Evolutionary conservation across 495 filamentous ascomycete species (phyloP), one percentile per base, ranked within the genome.

Genomic region (Trichoderma parareesei): DNA sequence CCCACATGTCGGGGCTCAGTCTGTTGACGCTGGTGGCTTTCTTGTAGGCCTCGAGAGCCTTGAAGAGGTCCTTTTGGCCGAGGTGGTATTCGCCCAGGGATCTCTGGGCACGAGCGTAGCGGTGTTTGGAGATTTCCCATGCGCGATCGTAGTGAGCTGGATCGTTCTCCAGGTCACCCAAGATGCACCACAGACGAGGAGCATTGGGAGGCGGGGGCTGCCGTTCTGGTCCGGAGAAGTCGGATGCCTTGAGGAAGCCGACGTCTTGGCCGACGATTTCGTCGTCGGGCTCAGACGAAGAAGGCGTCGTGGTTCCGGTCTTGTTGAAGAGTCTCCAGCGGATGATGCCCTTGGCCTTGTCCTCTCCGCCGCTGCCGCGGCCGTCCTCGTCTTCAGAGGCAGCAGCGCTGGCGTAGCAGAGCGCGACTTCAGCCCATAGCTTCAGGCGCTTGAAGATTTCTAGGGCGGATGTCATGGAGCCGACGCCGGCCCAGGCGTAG

Each of bases 381-480:
- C 78, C 79, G 35, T 74, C 76, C 53, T 86, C 81, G 44, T 95
- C 91, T 2, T 88, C 89, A 0, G 76, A 76, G 13, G 88, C 89
- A 0, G 75, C 78, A 65, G 72, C 73, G 43, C 73, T 77, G 7
- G 82, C 81, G 72, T 88, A 91, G 74, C 94, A 99, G 1, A 99
- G 81, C 0, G 95, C 94, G 9, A 90, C 91, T 76, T 99, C 94
- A 10, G 94, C 89, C 93, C 93, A 98, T 77, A 99, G 88, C 59
- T 93, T 87, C 11, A 99, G 80, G 4, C 94, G 84, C 76, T 96
- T 92, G 76, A 97, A 99, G 69, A 99, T 98, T 61, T 97, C 94
- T 11, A 99, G 82, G 1, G 94, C 94, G 0, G 93, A 93, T 2
- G 90, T 84, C 8, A 99, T 79, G 59, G 90, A 92, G 33, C 94